Evolutionary conservation across 345 rosid species (phyloP), one percentile per base, ranked within the genome.

Genomic region (Gossypium mustelinum): DNA sequence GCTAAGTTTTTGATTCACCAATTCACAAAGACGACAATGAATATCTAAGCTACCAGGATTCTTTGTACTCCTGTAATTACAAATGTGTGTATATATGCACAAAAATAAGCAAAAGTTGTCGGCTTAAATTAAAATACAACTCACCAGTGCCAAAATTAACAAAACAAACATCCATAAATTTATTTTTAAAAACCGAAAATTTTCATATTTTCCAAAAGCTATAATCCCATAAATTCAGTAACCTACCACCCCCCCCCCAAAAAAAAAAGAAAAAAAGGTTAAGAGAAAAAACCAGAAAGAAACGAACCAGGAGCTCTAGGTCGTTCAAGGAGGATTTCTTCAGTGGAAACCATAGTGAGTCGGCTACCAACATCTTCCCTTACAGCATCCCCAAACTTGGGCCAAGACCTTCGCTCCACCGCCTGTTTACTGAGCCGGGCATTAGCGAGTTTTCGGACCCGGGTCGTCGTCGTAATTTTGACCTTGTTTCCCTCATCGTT

Each of bases 331-430:
- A 87, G 60, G 69, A 91, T 87, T 81, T 89, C 93, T 78, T 89
- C 94, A 1, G 93, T 86, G 14, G 97, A 93, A 20, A 86, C 92
- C 92, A 88, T 85, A 25, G 94, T 92, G 73, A 92, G 90, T 52
- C 82, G 83, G 34, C 82, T 79, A 16, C 90, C 89, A 62, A 86
- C 91, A 7, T 88, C 93, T 73, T 89, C 94, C 57, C 81, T 87
- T 0, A 85, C 90, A 0, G 97, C 97, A 62, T 89, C 97, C 3
- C 97, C 98, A 47, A 93, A 91, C 84, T 87, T 89, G 27, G 85
- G 63, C 97, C 90, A 90, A 27, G 77, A 84, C 55, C 94, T 78
- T 34, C 94, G 71, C 89, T 89, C 94, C 20, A 86, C 44, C 12
- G 89, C 98, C 1, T 82, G 76, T 73, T 88, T 86, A 76, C 86